Conservation (phyloP, 1,284 basidiomycete species). For the Cryptococcus maquisensis region DNA sequence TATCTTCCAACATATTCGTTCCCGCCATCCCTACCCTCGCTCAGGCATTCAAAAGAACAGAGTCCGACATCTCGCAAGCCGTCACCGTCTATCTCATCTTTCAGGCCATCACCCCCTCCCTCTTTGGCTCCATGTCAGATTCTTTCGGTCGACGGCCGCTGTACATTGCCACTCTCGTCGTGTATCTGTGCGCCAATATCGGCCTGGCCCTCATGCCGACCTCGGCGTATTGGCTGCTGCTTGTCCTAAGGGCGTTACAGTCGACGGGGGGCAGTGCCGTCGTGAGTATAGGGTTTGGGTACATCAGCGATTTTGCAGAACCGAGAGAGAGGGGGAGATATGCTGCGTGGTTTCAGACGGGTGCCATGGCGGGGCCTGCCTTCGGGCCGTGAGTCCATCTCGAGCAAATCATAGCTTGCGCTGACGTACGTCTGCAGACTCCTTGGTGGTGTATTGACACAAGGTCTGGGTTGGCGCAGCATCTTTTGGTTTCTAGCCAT, state of each 20-base stretch:
- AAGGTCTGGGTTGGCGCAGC: conserved; percentile 40
- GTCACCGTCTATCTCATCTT: conserved; percentile 46
- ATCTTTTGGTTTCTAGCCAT: conserved; percentile 44
- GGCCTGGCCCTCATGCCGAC: conserved; percentile 44
- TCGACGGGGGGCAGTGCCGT: conserved; percentile 45
- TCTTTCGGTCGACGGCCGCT: conserved; percentile 39
- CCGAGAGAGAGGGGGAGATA: conserved; percentile 45
- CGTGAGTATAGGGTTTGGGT: conserved; percentile 44
- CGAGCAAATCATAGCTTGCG: background rate
- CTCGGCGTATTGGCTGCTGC: conserved; percentile 39
- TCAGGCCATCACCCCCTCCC: conserved; percentile 45
- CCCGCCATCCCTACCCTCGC: conserved; percentile 42
- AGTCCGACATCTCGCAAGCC: conserved; percentile 41
- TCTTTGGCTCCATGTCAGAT: conserved; percentile 45
- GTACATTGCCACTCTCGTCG: conserved; percentile 38
- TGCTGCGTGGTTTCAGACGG: conserved; percentile 36
- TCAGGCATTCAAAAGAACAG: conserved; percentile 27
- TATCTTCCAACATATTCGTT: conserved; percentile 40
- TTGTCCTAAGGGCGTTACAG: conserved; percentile 43
- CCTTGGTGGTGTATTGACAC: conserved; percentile 23
- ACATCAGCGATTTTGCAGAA: conserved; percentile 43
- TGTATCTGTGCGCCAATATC: conserved; percentile 45
- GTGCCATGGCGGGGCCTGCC: conserved; percentile 34
- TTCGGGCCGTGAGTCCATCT: conserved; percentile 6
- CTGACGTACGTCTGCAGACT: conserved; percentile 14